phyloP scores from a whole-genome alignment of 1,284 basidiomycete genomes.

The Cryptococcus depauperatus region DNA sequence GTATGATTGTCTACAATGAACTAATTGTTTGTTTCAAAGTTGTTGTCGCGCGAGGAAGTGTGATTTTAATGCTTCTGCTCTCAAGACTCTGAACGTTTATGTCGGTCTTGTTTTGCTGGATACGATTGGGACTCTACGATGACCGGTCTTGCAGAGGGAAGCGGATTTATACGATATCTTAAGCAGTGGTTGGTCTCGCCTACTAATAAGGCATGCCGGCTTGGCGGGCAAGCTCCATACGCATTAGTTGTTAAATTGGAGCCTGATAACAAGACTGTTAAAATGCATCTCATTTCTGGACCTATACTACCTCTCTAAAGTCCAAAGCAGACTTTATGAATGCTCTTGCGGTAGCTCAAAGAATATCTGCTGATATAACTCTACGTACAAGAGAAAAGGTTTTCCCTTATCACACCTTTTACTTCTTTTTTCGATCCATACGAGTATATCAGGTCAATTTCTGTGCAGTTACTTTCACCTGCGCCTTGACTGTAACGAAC shows the following conservation, averaged over 20 bases:
- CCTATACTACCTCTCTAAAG: constrained; percentile 83
- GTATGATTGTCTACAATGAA: constrained; percentile 90
- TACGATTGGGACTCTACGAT: constrained; percentile 91
- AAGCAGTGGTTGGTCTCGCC: constrained; percentile 82
- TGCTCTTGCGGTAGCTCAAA: constrained; percentile 73
- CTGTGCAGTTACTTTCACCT: constrained; percentile 80
- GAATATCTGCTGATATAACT: constrained; percentile 80
- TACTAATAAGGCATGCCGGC: constrained; percentile 77
- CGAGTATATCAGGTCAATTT: constrained; percentile 74
- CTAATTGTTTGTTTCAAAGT: constrained; percentile 74
- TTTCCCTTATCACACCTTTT: constrained; percentile 92
- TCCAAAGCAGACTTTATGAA: constrained; percentile 86
- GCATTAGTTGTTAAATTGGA: constrained; percentile 65
- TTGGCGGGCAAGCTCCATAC: constrained; percentile 84
- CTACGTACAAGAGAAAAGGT: constrained; percentile 63
- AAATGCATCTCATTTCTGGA: constrained; percentile 81
- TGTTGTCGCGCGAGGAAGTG: constrained; percentile 85
- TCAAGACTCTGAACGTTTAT: constrained; percentile 62
- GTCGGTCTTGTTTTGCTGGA: constrained; percentile 72
- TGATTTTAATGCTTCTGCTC: constrained; percentile 58
- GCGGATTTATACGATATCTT: constrained; percentile 83
- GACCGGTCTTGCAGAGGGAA: constrained; percentile 76
- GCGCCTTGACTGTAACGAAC: constrained; percentile 70
- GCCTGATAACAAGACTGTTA: constrained; percentile 50
- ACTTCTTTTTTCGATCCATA: constrained; percentile 96